Evolutionary conservation across 75 land plant genomes (phyloP), one percentile per base, ranked within the genome.

Genomic region (Pinus albicaulis): DNA sequence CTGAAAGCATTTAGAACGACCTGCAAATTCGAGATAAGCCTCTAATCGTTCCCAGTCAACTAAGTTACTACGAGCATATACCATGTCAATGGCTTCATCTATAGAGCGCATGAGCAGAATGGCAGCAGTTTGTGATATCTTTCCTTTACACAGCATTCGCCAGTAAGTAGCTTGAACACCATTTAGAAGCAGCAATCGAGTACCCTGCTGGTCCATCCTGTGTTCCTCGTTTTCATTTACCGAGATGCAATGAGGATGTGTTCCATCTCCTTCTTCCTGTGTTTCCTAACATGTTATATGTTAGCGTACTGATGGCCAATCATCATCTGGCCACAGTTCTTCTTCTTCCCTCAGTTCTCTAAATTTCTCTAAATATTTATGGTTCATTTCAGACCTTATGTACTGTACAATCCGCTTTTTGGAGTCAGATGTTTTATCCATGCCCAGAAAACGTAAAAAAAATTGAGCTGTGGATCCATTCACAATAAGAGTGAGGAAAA

Each of bases 111-210:
- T 97, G 71, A 97, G 76, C 28, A 97, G 56, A 78, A 81, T 84
- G 56, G 93, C 98, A 70, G 89, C 85, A 68, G 82, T 81, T 71
- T 89, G 92, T 11, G 84, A 86, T 74, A 97, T 88, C 76, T 98
- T 87, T 59, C 99, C 93, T 72, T 94, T 95, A 75, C 92, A 92
- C 57, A 94, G 89, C 99, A 97, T 97, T 63, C 26, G 86, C 95
- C 95, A 97, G 66, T 97, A 97, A 56, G 99, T 92, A 76, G 99
- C 92, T 80, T 94, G 98, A 41, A 97, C 78, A 85, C 99, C 98
- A 91, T 96, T 96, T 57, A 96, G 74, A 59, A 96, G 85, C 57
- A 95, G 91, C 31, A 90, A 31, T 14, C 98, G 90, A 16, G 84
- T 89, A 66, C 94, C 99, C 72, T 63, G 80, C 55, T 88, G 64